Conservation (phyloP, 2,329 filamentous ascomycete species). For the Ophiocordyceps robertsii region DNA sequence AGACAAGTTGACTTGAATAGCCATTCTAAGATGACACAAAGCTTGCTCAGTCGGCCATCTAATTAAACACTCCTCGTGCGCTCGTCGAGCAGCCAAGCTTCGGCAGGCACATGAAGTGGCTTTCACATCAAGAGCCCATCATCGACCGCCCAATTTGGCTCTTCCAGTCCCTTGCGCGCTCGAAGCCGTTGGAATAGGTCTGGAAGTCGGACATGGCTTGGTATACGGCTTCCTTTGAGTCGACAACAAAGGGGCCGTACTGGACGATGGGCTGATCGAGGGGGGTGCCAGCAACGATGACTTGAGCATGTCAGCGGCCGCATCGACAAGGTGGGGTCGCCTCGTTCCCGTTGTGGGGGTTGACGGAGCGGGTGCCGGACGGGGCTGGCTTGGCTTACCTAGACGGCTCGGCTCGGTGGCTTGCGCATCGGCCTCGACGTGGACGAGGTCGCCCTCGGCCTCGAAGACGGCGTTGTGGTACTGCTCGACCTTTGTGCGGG, state of each 20-base stretch:
- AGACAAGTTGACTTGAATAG: too few species aligned
- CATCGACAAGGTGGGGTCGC: too few species aligned
- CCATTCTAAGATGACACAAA: too few species aligned
- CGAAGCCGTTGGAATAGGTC: constrained; percentile 62
- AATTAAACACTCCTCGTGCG: too few species aligned
- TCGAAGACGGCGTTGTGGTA: constrained; percentile 89
- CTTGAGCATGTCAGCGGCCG: constrained; percentile 13
- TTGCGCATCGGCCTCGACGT: constrained; percentile 52
- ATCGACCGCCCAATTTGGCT: constrained; percentile 79
- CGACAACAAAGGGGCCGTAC: constrained; percentile 78
- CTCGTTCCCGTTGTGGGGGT: too few species aligned
- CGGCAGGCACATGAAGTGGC: neutral
- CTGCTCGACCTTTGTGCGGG: constrained; percentile 42
- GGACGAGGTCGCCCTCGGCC: constrained; percentile 60
- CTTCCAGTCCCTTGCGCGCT: constrained; percentile 64
- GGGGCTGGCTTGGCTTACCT: constrained; percentile 13
- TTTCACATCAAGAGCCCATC: constrained; percentile 32
- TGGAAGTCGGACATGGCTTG: constrained; percentile 68
- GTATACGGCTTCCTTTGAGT: constrained; percentile 55
- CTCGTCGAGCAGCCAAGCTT: too few species aligned
- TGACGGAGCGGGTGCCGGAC: too few species aligned
- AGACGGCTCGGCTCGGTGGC: constrained; percentile 46
- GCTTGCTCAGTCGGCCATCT: too few species aligned
- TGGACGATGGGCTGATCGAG: constrained; percentile 71
- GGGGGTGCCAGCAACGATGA: constrained; percentile 67